These are phyloP conservation scores for Leucocoprinus birnbaumii DNA, from an alignment of 768 basidiomycete species.

Conservation along the genomic window DNA sequence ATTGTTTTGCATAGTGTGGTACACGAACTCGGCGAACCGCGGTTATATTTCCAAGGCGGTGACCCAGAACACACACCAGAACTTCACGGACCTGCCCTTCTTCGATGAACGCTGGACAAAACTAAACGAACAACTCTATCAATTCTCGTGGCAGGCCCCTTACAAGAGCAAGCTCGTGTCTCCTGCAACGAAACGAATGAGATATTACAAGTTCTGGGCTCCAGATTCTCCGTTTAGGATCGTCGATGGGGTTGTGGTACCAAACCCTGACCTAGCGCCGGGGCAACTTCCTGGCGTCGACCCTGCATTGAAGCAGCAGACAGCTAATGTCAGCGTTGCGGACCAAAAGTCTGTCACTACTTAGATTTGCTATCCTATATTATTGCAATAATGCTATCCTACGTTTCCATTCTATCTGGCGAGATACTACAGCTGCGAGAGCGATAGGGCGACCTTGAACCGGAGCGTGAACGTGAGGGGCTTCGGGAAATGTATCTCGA, in stretches of 20 bases:
- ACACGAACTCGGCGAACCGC: conserved; percentile 67
- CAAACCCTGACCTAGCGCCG: too few species aligned
- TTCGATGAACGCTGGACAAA: conserved; percentile 70
- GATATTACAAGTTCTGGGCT: too few species aligned
- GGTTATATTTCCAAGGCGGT: too few species aligned
- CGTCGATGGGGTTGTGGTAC: too few species aligned
- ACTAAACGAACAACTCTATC: conserved; percentile 61
- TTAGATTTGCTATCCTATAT: background rate
- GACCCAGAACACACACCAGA: conserved; percentile 57
- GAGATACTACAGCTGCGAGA: conserved; percentile 63
- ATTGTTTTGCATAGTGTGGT: conserved; percentile 57
- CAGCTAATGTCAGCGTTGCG: too few species aligned
- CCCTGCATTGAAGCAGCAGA: too few species aligned
- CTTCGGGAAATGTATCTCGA: conserved; percentile 67
- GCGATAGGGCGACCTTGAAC: conserved; percentile 35
- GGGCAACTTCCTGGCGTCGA: too few species aligned
- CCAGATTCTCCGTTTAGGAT: too few species aligned
- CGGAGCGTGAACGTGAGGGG: conserved; percentile 50
- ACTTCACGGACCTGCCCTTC: conserved; percentile 49
- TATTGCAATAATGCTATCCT: conserved; percentile 15
- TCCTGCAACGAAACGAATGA: too few species aligned
- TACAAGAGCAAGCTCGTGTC: conserved; percentile 10
- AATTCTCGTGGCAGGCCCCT: conserved; percentile 39
- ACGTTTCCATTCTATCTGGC: conserved; percentile 49
- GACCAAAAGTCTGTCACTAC: too few species aligned